Conservation (phyloP, 1,284 basidiomycete species). For the Cryptococcus sp. region DNA sequence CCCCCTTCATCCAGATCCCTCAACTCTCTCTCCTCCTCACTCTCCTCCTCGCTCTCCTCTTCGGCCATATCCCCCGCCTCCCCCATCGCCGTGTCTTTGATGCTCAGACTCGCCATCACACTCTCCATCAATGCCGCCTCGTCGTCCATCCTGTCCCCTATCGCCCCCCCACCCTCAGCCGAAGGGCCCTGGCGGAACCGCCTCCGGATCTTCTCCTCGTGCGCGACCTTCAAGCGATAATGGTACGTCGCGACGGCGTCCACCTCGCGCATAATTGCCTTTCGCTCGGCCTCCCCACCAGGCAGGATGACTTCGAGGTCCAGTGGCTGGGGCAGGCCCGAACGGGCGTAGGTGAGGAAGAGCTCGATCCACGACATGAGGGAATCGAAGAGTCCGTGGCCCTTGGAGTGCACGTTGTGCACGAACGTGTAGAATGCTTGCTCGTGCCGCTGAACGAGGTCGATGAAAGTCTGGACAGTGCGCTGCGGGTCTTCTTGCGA, state of each 20-base stretch:
- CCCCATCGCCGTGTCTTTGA: conserved; percentile 70
- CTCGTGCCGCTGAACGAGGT: conserved; percentile 90
- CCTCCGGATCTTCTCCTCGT: conserved; percentile 80
- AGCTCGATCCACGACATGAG: conserved; percentile 97
- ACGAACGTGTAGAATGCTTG: conserved; percentile 95
- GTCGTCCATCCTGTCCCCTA: conserved; percentile 62
- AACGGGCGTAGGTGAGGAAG: conserved; percentile 87
- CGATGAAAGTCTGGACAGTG: conserved; percentile 91
- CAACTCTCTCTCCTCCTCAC: conserved; percentile 36
- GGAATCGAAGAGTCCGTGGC: conserved; percentile 86
- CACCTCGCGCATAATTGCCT: conserved; percentile 73
- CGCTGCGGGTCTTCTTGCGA: conserved; percentile 75
- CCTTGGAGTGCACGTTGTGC: conserved; percentile 97
- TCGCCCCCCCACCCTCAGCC: conserved; percentile 44
- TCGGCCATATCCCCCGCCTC: conserved; percentile 76
- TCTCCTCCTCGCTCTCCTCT: conserved; percentile 56
- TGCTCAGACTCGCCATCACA: conserved; percentile 71
- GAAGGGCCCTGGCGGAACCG: conserved; percentile 58
- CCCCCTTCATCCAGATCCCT: conserved; percentile 27
- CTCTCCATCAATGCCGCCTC: conserved; percentile 73
- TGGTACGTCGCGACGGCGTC: conserved; percentile 85
- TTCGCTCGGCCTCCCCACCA: conserved; percentile 68
- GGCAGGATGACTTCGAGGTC: conserved; percentile 85
- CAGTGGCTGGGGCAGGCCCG: conserved; percentile 65
- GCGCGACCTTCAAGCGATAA: conserved; percentile 83